Evolutionary conservation across 345 rosid genomes (phyloP), one percentile per base, ranked within the genome.

Genomic region (Eucalyptus erythrocorys): DNA sequence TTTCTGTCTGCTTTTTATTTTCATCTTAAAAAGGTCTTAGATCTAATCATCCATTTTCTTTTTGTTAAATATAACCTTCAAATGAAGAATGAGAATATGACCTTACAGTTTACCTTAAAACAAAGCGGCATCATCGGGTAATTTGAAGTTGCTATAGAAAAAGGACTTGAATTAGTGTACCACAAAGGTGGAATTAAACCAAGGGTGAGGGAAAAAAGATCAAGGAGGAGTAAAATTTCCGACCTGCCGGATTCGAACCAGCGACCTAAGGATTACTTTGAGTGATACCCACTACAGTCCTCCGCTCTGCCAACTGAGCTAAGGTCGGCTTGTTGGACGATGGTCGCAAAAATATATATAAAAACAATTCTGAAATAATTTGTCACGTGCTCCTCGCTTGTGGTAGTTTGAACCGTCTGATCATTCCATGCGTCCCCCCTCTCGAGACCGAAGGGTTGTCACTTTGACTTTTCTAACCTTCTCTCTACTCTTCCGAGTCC

Each of bases 261-360:
- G 93, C 92, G 94, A 93, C 91, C 91, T 90, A 90, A 90, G 91
- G 91, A 90, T 90, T 32, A 48, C 55, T 3, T 6, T 48, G 86
- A 43, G 51, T 0, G 32, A 30, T 27, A 12, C 95, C 96, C 93
- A 94, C 99, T 97, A 97, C 99, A 96, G 99, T 97, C 98, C 98
- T 96, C 99, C 98, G 99, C 99, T 95, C 99, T 97, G 85, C 98
- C 99, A 97, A 94, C 98, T 97, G 97, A 97, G 99, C 99, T 95
- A 97, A 96, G 89, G 87, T 87, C 90, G 89, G 89, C 4, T 51
- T 3, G 50, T 1, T 24, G 48, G 3, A 0, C 27, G 0, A 4
- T 3, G 1, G 3, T 30, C 13, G 5, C 81, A 7, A 43, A 10
- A 11, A 2, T 26, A 15, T 4, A 5, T 19, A 42, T 43, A 55